Evolutionary conservation across 73 alveolate genomes (phyloP).

Genomic region (Effrenium voratum): DNA sequence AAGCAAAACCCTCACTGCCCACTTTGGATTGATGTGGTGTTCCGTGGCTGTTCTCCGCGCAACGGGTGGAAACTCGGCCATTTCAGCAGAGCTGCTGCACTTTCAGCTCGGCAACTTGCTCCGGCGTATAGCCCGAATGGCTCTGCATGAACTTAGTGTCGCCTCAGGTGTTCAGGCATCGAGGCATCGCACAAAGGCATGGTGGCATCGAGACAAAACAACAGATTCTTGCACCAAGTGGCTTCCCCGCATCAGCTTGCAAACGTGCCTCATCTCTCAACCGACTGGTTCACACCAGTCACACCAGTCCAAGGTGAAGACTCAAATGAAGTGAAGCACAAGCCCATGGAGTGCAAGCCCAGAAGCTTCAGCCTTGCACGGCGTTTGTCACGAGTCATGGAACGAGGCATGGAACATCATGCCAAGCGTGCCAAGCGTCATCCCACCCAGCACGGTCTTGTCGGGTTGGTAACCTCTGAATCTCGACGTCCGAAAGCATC

Average conservation of each 20-base stretch:
- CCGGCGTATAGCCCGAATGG: constrained; percentile 24
- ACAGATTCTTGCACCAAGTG: neutral
- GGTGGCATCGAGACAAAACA: too few species aligned
- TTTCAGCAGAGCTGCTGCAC: neutral
- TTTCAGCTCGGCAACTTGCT: constrained; percentile 27
- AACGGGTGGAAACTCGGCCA: too few species aligned
- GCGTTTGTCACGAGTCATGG: too few species aligned
- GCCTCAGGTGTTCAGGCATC: neutral
- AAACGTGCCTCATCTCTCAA: neutral
- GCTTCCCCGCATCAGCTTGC: constrained; percentile 5
- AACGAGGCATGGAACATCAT: too few species aligned
- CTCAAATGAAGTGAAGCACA: neutral
- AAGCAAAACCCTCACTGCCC: too few species aligned
- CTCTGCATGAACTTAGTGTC: constrained; percentile 25
- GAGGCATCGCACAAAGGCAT: neutral
- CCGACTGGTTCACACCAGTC: neutral
- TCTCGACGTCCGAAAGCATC: too few species aligned
- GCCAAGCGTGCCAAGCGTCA: neutral
- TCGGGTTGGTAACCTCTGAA: constrained; percentile 1
- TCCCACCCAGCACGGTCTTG: neutral
- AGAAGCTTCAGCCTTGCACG: neutral
- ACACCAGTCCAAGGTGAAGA: neutral
- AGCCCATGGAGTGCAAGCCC: constrained; percentile 1
- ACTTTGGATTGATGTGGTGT: too few species aligned
- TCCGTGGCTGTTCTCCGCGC: too few species aligned